A percentile compares a stretch with the other conserved stretches of the same genome.
Conservation (phyloP, 805 yeast species). For the Suhomyces tanzawaensis region DNA sequence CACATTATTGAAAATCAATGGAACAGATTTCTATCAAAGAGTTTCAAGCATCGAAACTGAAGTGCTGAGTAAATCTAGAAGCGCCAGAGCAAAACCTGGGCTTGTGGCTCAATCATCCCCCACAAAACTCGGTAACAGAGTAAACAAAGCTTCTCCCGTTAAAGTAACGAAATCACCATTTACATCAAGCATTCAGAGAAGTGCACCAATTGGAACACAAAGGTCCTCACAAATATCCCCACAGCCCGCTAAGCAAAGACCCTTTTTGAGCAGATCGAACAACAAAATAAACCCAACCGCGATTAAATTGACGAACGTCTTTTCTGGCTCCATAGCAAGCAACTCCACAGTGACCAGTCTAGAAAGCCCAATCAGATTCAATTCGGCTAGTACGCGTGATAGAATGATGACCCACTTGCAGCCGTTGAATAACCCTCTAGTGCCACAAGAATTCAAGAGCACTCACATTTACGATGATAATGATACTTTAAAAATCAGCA, state of each 20-base stretch:
- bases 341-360: conserved; percentile 2
- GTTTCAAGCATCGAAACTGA: conserved; percentile 31
- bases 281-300: conserved; percentile 8
- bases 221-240: background rate
- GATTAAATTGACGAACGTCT: conserved; percentile 8
- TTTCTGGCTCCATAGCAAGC: conserved; percentile 3
- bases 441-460: background rate
- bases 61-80: conserved; percentile 1
- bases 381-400: background rate
- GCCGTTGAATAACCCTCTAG: conserved; percentile 5
- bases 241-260: background rate
- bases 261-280: background rate
- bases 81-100: background rate
- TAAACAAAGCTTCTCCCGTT: background rate
- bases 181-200: background rate
- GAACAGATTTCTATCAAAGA: conserved; percentile 46
- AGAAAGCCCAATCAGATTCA: conserved; percentile 4
- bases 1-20: conserved; percentile 36
- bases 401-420: background rate
- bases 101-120: background rate
- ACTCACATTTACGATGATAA: no score
- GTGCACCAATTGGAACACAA: background rate
- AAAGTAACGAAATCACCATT: background rate
- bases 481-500: no score
- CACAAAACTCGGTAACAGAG: background rate